These are phyloP conservation scores for Yarrowia galli DNA, from an alignment of 1,139 yeast genomes.

Conservation along the genomic window DNA sequence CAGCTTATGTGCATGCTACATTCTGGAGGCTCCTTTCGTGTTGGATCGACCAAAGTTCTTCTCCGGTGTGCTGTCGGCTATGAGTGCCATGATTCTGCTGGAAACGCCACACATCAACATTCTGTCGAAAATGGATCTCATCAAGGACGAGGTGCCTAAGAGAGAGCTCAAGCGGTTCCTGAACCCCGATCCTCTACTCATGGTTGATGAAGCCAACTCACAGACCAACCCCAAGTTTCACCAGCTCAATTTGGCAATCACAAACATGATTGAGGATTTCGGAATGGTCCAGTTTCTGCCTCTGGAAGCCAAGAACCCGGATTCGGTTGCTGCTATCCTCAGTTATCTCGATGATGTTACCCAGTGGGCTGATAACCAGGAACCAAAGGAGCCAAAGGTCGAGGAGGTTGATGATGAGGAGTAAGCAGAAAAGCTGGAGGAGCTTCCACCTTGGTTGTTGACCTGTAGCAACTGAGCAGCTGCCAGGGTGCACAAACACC, in stretches of 20 bases:
- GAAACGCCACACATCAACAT: slow-evolving; percentile 95
- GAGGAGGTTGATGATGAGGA: slow-evolving; percentile 71
- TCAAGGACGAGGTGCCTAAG: slow-evolving; percentile 68
- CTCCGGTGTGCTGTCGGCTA: slow-evolving; percentile 94
- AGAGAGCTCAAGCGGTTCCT: slow-evolving; percentile 82
- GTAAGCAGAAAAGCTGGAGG: not conserved
- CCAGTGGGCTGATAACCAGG: slow-evolving; percentile 97
- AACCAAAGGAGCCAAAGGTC: slow-evolving; percentile 86
- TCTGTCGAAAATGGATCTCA: slow-evolving; percentile 82
- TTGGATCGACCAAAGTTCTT: slow-evolving; percentile 90
- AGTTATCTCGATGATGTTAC: slow-evolving; percentile 96
- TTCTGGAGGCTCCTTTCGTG: slow-evolving; percentile 92
- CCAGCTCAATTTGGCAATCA: slow-evolving; percentile 78
- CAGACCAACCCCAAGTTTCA: slow-evolving; percentile 77
- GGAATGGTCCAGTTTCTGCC: slow-evolving; percentile 99
- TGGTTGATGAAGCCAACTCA: slow-evolving; percentile 60
- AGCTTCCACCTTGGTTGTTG: too few relatives aligned
- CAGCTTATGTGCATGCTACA: slow-evolving; percentile 88
- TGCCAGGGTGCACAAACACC: too few relatives aligned
- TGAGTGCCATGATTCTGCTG: slow-evolving; percentile 95
- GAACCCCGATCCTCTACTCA: slow-evolving; percentile 86
- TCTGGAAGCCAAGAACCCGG: slow-evolving; percentile 80
- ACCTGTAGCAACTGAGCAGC: too few relatives aligned
- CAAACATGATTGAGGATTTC: slow-evolving; percentile 85
- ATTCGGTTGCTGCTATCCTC: slow-evolving; percentile 79